Base-by-base conservation (phyloP, 2,329 filamentous ascomycete genomes). In the Alternaria hordeiaustralica region DNA sequence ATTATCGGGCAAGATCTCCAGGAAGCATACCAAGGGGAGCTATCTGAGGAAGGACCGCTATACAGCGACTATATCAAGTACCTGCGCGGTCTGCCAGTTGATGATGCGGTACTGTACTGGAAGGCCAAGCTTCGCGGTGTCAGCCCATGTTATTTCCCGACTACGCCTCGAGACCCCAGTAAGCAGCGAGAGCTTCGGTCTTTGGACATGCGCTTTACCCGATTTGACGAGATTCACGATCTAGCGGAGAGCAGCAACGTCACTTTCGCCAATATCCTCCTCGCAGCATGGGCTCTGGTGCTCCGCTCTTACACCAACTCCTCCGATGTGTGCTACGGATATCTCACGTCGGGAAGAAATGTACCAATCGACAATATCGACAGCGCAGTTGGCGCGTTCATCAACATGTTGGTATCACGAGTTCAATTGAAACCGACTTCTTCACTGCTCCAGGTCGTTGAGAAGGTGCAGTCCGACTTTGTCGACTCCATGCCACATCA, bases 341-440 rank as follows among this genome's bases (percentile, higher is more conserved):
- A 80, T 50, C 68, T 79, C 11, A 78, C 78, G 3, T 78, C 78
- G 1, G 78, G 78, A 10, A 76, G 78, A 10, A 84, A 86, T 67
- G 76, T 82, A 13, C 81, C 82, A 3, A 73, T 86, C 9, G 71
- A 79, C 6, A 79, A 79, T 2, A 82, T 86, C 11, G 78, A 84
- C 51, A 78, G 82, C 25, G 81, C 82, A 20, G 81, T 85, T 46
- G 84, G 84, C 1, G 76, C 82, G 5, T 81, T 82, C 59, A 81
- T 84, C 61, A 82, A 81, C 60, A 83, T 83, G 75, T 60, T 77
- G 30, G 75, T 77, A 13, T 75, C 69, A 15, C 71, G 76, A 3
- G 57, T 71, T 13, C 50, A 64, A 3, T 33, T 78, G 8, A 60
- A 65, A 13, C 57, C 58, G 9, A 61, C 68, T 11, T 49, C 45